A percentile compares a stretch with the other conserved stretches of the same genome.
Evolutionary conservation across 1,284 basidiomycete species (phyloP).

Genomic region (Microbotryum intermedium): DNA sequence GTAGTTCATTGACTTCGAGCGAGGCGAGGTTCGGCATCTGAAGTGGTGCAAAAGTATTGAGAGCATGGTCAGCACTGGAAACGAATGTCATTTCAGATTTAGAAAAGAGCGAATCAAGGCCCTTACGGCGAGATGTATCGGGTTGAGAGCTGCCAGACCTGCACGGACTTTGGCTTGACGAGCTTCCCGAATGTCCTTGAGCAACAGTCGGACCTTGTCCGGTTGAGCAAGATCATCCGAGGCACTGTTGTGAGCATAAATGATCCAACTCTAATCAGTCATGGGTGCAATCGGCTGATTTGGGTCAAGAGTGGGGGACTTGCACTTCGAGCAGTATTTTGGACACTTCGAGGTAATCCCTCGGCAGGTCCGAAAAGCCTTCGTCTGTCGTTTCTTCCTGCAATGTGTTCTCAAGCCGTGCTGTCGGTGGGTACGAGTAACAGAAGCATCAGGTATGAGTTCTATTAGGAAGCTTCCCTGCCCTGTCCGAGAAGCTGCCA

Average conservation of each 20-base stretch:
- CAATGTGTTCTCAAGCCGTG: conserved; percentile 58
- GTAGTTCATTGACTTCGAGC: conserved; percentile 85
- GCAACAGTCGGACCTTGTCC: conserved; percentile 67
- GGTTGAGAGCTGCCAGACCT: conserved; percentile 52
- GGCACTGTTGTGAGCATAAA: conserved; percentile 51
- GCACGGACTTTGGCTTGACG: conserved; percentile 85
- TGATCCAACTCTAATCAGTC: not conserved
- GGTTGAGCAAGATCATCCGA: conserved; percentile 77
- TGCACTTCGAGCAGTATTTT: conserved; percentile 85
- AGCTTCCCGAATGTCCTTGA: conserved; percentile 90
- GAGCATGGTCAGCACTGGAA: not conserved
- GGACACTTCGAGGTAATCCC: conserved; percentile 77
- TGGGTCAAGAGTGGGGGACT: conserved; percentile 37
- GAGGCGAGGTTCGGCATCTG: conserved; percentile 78
- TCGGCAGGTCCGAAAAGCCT: conserved; percentile 41
- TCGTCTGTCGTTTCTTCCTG: conserved; percentile 34
- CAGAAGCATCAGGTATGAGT: not conserved
- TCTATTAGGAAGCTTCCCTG: not conserved
- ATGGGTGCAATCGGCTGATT: not conserved
- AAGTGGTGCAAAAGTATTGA: not conserved
- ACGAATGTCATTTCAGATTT: not conserved
- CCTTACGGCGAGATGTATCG: conserved; percentile 58
- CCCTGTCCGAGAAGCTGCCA: not conserved
- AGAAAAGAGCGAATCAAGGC: not conserved
- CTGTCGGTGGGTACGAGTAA: conserved; percentile 41